Percentiles rank a stretch among this genome's conserved stretches.
Conservation (phyloP, 2,329 filamentous ascomycete species). For the Cryphonectria radicalis region DNA sequence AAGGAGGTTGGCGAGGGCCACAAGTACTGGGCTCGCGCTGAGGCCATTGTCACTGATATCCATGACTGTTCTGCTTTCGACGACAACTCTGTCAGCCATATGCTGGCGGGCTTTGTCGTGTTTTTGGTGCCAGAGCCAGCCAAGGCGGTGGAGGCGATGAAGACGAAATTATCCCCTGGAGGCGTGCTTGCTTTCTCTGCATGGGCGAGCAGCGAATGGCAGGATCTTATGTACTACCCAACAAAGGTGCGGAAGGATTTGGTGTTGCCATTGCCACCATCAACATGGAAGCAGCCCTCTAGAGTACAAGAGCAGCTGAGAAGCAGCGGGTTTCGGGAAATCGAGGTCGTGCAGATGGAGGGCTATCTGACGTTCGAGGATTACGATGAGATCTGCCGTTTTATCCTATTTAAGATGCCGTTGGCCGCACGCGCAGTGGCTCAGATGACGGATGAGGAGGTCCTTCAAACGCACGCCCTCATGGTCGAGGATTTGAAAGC, state of each 20-base stretch:
- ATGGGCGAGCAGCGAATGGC: slow-evolving; percentile 25
- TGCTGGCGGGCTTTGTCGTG: slow-evolving; percentile 26
- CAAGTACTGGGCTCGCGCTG: slow-evolving; percentile 20
- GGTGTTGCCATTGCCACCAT: slow-evolving; percentile 12
- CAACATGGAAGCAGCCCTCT: slow-evolving; percentile 24
- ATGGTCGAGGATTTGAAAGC: slow-evolving; percentile 29
- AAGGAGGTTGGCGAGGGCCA: slow-evolving; percentile 22
- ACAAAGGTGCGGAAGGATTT: slow-evolving; percentile 26
- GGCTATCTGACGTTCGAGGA: slow-evolving; percentile 25
- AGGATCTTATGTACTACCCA: slow-evolving; percentile 27
- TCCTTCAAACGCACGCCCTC: slow-evolving; percentile 23
- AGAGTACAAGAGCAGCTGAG: slow-evolving; percentile 20
- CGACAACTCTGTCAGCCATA: slow-evolving; percentile 27
- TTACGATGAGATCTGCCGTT: slow-evolving; percentile 26
- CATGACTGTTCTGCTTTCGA: slow-evolving; percentile 25
- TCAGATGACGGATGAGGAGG: slow-evolving; percentile 30
- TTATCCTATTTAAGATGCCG: slow-evolving; percentile 28
- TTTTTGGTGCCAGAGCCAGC: slow-evolving; percentile 28
- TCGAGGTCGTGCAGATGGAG: slow-evolving; percentile 24
- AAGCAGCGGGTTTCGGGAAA: slow-evolving; percentile 21
- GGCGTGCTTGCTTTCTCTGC: slow-evolving; percentile 29
- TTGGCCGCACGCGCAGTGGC: slow-evolving; percentile 24
- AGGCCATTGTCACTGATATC: slow-evolving; percentile 18
- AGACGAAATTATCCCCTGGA: slow-evolving; percentile 21
- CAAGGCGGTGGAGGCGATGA: slow-evolving; percentile 25